These are phyloP conservation scores for Digitaria exilis DNA, from an alignment of 202 grass and related monocot genomes.

Conservation along the genomic window DNA sequence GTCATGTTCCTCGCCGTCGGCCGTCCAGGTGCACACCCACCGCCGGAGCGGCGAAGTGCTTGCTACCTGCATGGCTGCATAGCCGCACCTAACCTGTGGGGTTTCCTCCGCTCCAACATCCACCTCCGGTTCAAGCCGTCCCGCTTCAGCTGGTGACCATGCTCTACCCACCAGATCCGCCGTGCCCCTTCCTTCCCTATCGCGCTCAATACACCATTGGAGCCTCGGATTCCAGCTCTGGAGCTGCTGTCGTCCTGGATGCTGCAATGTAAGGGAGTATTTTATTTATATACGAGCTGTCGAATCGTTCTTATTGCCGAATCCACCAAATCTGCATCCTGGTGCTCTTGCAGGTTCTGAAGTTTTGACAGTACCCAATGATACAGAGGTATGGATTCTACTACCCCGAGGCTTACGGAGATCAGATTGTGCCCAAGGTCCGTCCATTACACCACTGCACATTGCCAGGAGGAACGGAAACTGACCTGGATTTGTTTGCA, in stretches of 20 bases:
- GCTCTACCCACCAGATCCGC: conserved; percentile 37
- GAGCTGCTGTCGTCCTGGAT: conserved; percentile 36
- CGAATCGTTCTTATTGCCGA: not conserved
- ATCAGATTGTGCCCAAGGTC: conserved; percentile 74
- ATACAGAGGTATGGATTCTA: conserved; percentile 45
- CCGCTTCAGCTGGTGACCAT: conserved; percentile 38
- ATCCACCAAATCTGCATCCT: not conserved
- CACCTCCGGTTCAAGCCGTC: not conserved
- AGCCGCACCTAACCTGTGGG: too few relatives aligned
- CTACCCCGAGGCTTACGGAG: conserved; percentile 54
- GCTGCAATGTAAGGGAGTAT: conserved; percentile 41
- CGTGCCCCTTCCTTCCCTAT: not conserved
- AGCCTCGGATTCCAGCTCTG: not conserved
- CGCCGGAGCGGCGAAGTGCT: too few relatives aligned
- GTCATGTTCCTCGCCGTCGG: too few relatives aligned
- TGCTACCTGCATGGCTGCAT: too few relatives aligned
- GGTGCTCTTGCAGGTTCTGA: not conserved
- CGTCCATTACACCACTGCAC: conserved; percentile 63
- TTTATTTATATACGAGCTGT: too few relatives aligned
- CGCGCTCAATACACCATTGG: conserved; percentile 26
- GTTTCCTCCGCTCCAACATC: not conserved
- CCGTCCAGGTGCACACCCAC: too few relatives aligned
- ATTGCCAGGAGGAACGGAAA: conserved; percentile 45
- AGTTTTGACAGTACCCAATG: too few relatives aligned
- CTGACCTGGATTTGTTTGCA: conserved; percentile 54